Conservation (phyloP, 2,329 filamentous ascomycete genomes). For the Juglanconis sp. region DNA sequence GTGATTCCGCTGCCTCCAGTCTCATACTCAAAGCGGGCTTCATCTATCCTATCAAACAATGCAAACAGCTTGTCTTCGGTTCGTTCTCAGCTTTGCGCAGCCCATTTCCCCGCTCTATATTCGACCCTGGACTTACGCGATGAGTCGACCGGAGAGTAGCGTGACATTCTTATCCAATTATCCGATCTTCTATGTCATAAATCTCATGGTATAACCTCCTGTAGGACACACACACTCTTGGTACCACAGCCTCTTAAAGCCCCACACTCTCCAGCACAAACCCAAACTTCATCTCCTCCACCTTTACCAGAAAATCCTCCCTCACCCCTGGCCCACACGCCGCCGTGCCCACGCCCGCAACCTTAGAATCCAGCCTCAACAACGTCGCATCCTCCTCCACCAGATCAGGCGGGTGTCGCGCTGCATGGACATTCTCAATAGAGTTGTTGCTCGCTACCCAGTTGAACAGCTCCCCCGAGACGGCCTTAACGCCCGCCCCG, state of each 20-base stretch:
- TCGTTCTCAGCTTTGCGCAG: too few species aligned
- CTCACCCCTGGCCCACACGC: constrained; percentile 48
- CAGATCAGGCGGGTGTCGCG: constrained; percentile 63
- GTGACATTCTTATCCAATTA: too few species aligned
- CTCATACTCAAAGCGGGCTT: too few species aligned
- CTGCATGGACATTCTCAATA: constrained; percentile 50
- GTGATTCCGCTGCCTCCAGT: too few species aligned
- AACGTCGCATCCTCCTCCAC: constrained; percentile 43
- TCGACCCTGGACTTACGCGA: too few species aligned
- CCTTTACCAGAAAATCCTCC: constrained; percentile 41
- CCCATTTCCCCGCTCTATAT: too few species aligned
- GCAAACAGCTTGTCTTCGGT: too few species aligned
- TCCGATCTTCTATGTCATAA: too few species aligned
- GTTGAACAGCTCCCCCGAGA: constrained; percentile 36
- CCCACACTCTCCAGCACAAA: constrained; percentile 37
- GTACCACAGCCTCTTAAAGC: not conserved
- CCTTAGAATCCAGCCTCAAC: constrained; percentile 41
- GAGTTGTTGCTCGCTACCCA: constrained; percentile 57
- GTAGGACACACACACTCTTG: not conserved
- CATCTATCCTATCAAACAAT: too few species aligned
- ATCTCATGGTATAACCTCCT: too few species aligned
- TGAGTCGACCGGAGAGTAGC: too few species aligned
- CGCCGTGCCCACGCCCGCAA: constrained; percentile 48
- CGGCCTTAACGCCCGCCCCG: constrained; percentile 28
- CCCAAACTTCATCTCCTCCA: constrained; percentile 37